phyloP scores from a whole-genome alignment of 2,329 filamentous ascomycete genomes.

The Fusarium decemcellulare region DNA sequence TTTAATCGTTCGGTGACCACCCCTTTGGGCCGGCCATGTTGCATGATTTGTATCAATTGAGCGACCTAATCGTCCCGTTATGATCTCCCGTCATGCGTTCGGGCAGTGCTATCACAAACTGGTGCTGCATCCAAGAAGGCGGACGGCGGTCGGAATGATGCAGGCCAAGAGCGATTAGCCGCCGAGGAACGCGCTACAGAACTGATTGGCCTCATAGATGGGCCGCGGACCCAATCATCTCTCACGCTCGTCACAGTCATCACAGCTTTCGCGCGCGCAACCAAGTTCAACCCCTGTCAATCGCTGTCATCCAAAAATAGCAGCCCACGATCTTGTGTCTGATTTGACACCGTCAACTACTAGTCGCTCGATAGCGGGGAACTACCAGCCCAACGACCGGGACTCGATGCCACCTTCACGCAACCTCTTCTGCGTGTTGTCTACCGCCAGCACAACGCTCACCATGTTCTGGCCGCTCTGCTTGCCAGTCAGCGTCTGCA shows the following conservation, averaged over 20 bases:
- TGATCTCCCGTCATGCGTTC: slow-evolving; percentile 38
- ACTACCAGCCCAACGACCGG: slow-evolving; percentile 37
- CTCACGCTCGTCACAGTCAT: slow-evolving; percentile 35
- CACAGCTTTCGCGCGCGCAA: slow-evolving; percentile 58
- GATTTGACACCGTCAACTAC: slow-evolving; percentile 50
- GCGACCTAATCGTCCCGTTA: slow-evolving; percentile 36
- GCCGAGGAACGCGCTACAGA: slow-evolving; percentile 37
- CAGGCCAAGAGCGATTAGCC: slow-evolving; percentile 45
- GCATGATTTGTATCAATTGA: slow-evolving; percentile 45
- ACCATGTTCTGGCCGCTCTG: slow-evolving; percentile 35
- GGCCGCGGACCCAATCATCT: slow-evolving; percentile 44
- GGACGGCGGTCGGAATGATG: slow-evolving; percentile 12
- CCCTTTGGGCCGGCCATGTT: slow-evolving; percentile 34
- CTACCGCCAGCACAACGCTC: slow-evolving; percentile 38
- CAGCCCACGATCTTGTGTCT: slow-evolving; percentile 35
- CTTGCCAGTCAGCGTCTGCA: slow-evolving; percentile 43
- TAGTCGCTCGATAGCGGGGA: slow-evolving; percentile 43
- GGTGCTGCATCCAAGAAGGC: slow-evolving; percentile 19
- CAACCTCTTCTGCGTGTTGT: slow-evolving; percentile 37
- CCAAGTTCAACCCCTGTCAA: slow-evolving; percentile 38
- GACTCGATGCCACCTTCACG: slow-evolving; percentile 40
- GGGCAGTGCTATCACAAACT: slow-evolving; percentile 42
- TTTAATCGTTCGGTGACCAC: slow-evolving; percentile 23
- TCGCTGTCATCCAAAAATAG: slow-evolving; percentile 55
- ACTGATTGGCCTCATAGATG: slow-evolving; percentile 40